phyloP scores from a whole-genome alignment of 1,284 basidiomycete genomes.

The Porogramme epimiltina region DNA sequence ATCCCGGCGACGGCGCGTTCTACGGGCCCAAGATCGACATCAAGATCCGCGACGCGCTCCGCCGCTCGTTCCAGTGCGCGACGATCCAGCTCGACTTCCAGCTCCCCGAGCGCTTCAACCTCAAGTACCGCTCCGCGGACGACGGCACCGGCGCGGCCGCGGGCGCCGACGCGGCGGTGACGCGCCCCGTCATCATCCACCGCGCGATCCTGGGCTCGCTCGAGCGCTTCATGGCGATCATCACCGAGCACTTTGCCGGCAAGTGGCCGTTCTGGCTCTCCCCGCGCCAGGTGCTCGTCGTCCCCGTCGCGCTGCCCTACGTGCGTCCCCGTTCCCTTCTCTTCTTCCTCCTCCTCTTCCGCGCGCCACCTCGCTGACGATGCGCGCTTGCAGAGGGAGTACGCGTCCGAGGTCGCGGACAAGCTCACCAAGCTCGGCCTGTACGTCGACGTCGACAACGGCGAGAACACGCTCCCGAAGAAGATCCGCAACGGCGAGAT shows the following conservation, averaged over 20 bases:
- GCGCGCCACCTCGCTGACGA: too few relatives aligned
- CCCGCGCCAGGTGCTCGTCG: slow-evolving; percentile 92
- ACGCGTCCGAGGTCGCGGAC: slow-evolving; percentile 81
- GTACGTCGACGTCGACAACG: slow-evolving; percentile 91
- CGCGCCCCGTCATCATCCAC: slow-evolving; percentile 97
- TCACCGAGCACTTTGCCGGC: slow-evolving; percentile 96
- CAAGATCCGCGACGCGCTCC: slow-evolving; percentile 91
- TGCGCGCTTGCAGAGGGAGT: slow-evolving; percentile 69
- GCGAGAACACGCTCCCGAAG: slow-evolving; percentile 92
- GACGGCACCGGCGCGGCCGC: slow-evolving; percentile 56
- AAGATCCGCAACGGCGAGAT: slow-evolving; percentile 95
- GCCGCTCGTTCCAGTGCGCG: slow-evolving; percentile 93
- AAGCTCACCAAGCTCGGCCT: slow-evolving; percentile 74
- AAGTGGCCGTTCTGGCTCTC: slow-evolving; percentile 99
- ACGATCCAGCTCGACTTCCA: slow-evolving; percentile 99
- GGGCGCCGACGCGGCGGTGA: slow-evolving; percentile 44
- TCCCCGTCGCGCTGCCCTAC: slow-evolving; percentile 89
- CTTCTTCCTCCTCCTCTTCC: not conserved
- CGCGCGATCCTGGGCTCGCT: slow-evolving; percentile 94
- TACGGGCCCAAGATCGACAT: slow-evolving; percentile 99
- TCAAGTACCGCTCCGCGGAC: slow-evolving; percentile 85
- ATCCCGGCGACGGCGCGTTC: slow-evolving; percentile 97
- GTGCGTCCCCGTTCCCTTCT: slow-evolving; percentile 50
- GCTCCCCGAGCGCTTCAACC: slow-evolving; percentile 96
- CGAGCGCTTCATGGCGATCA: slow-evolving; percentile 96